These are phyloP conservation scores for Trichoderma polysporum DNA, from an alignment of 2,329 filamentous ascomycete genomes.

Conservation along the genomic window DNA sequence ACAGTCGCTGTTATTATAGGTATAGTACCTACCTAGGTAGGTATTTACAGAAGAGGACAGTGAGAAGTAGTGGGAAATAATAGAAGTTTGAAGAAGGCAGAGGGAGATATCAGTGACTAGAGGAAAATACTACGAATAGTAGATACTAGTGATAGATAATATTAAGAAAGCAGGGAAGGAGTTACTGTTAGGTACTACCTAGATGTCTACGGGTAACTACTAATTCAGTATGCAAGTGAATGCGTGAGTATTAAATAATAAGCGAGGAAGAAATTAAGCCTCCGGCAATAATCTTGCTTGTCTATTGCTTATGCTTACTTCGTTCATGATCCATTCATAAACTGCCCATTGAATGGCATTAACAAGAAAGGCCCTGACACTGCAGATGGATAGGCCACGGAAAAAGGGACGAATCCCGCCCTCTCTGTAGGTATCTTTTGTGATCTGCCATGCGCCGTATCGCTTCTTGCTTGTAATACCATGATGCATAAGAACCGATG, in stretches of 20 bases:
- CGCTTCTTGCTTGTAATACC: conserved; percentile 29
- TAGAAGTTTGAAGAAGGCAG: no score
- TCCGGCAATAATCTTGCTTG: not conserved
- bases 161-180: no score
- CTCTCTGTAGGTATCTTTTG: conserved; percentile 63
- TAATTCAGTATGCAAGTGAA: not conserved
- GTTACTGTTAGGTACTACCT: no score
- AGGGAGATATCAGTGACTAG: no score
- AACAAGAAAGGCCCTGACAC: conserved; percentile 81
- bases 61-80: no score
- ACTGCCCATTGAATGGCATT: conserved; percentile 92
- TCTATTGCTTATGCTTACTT: conserved; percentile 39
- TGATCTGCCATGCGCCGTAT: conserved; percentile 60
- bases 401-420: conserved; percentile 67
- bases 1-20: no score
- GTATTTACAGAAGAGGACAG: no score
- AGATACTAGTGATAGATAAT: no score
- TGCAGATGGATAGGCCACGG: conserved; percentile 75
- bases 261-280: not conserved
- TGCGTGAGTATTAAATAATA: not conserved
- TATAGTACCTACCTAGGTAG: no score
- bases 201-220: not conserved
- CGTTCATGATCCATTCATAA: conserved; percentile 83
- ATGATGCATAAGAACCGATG: not conserved
- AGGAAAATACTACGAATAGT: no score